Evolutionary conservation across 306 rosid species (phyloP).

Genomic region (Acacia acuminata): DNA sequence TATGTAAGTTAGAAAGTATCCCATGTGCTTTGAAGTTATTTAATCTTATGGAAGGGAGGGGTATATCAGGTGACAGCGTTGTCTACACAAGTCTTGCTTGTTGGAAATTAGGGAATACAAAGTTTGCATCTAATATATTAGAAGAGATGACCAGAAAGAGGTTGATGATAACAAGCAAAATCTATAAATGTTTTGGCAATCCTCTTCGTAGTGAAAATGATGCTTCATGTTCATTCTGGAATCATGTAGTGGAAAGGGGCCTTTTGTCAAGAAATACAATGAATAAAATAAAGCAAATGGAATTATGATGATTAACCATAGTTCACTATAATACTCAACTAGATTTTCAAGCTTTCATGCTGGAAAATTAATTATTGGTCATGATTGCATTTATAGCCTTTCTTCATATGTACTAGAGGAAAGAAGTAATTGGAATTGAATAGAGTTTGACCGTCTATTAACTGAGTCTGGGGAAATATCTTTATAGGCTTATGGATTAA

Average conservation of each 20-base stretch:
- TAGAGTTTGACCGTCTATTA: not conserved
- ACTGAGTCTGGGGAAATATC: not conserved
- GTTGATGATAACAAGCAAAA: constrained; percentile 65
- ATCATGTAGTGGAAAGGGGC: constrained; percentile 63
- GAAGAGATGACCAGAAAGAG: constrained; percentile 69
- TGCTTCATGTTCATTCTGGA: constrained; percentile 65
- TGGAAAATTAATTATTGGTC: constrained; percentile 16
- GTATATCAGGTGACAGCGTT: constrained; percentile 68
- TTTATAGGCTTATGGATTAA: not conserved
- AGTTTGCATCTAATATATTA: constrained; percentile 48
- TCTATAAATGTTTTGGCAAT: constrained; percentile 60
- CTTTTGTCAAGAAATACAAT: constrained; percentile 64
- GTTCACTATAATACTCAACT: not conserved
- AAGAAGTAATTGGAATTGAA: not conserved
- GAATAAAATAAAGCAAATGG: constrained; percentile 53
- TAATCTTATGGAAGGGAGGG: constrained; percentile 54
- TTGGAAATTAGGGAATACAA: constrained; percentile 65
- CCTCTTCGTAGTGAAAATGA: constrained; percentile 45
- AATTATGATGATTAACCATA: constrained; percentile 25
- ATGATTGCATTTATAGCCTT: not conserved
- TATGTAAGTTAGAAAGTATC: constrained; percentile 63
- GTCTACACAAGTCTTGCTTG: constrained; percentile 68
- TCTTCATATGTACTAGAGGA: not conserved
- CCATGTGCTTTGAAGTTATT: constrained; percentile 62
- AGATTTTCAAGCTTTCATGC: not conserved